These are phyloP conservation scores for Hygrocybe coccinea DNA, from an alignment of 768 basidiomycete species.

Conservation along the genomic window DNA sequence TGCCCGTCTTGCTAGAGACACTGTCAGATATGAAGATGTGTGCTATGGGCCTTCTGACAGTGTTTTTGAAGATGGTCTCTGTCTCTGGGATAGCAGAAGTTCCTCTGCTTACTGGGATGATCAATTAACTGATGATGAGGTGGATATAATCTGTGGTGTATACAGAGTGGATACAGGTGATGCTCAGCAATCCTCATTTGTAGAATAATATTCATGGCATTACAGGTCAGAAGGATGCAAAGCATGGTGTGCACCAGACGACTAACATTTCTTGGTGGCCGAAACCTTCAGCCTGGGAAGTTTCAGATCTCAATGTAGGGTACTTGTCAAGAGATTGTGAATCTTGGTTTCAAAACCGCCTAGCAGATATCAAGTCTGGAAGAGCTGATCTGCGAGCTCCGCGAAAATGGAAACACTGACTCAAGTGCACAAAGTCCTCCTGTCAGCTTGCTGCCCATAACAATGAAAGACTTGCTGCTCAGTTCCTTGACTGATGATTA, in stretches of 20 bases:
- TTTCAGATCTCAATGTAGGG: conserved; percentile 10
- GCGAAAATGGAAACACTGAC: conserved; percentile 1
- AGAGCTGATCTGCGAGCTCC: background rate
- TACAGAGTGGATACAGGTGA: conserved; percentile 7
- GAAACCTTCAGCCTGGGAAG: conserved; percentile 8
- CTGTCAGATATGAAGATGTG: conserved; percentile 9
- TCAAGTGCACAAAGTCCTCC: background rate
- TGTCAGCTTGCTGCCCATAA: background rate
- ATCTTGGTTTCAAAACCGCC: conserved; percentile 15
- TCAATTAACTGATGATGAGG: conserved; percentile 16
- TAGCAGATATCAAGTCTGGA: background rate
- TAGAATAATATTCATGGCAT: background rate
- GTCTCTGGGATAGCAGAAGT: background rate
- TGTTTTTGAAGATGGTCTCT: conserved; percentile 1
- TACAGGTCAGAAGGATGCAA: background rate
- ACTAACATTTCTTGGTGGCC: conserved; percentile 17
- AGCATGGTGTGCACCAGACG: background rate
- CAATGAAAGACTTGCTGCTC: background rate
- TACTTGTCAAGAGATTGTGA: conserved; percentile 19
- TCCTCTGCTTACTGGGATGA: conserved; percentile 19
- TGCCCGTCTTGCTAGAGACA: conserved; percentile 17
- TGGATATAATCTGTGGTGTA: conserved; percentile 19
- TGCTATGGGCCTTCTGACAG: conserved; percentile 17
- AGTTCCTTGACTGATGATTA: background rate
- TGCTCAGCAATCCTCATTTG: conserved; percentile 11